These are phyloP conservation scores for Aspergillus flavus DNA, from an alignment of 2,329 filamentous ascomycete genomes.

Conservation along the genomic window DNA sequence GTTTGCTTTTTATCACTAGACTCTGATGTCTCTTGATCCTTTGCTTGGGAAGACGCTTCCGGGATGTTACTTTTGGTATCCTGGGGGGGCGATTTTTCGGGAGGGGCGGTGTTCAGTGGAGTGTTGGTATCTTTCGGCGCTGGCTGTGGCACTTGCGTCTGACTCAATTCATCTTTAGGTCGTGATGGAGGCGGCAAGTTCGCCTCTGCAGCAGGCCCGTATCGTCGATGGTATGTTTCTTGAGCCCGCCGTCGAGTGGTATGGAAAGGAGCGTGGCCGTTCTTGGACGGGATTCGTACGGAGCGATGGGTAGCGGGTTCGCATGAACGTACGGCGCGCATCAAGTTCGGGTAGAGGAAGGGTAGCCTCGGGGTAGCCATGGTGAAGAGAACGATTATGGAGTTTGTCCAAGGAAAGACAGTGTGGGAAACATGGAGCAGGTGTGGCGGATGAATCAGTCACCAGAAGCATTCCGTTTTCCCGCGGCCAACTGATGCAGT, in stretches of 20 bases:
- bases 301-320: constrained; percentile 48
- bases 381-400: constrained; percentile 20
- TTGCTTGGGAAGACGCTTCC: constrained; percentile 16
- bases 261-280: constrained; percentile 37
- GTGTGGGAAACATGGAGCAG: constrained; percentile 7
- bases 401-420: constrained; percentile 8
- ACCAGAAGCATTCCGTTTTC: constrained; percentile 15
- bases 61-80: constrained; percentile 14
- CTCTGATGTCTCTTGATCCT: constrained; percentile 19
- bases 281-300: constrained; percentile 39
- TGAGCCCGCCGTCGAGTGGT: constrained; percentile 39
- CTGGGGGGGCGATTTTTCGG: constrained; percentile 18
- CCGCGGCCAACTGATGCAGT: constrained; percentile 28
- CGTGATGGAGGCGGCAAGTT: constrained; percentile 42
- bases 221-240: constrained; percentile 47
- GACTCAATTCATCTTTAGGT: constrained; percentile 28
- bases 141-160: constrained; percentile 16
- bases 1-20: constrained; percentile 15
- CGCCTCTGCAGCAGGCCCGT: constrained; percentile 49
- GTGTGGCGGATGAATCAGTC: background rate
- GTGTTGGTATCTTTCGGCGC: constrained; percentile 15
- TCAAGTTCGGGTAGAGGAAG: constrained; percentile 70
- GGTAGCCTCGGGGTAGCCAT: constrained; percentile 67
- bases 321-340: constrained; percentile 58
- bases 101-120: constrained; percentile 11